A percentile compares a stretch with the other conserved stretches of the same genome.
Evolutionary conservation across 768 basidiomycete species (phyloP).

Genomic region (Tephrocybe sp.): DNA sequence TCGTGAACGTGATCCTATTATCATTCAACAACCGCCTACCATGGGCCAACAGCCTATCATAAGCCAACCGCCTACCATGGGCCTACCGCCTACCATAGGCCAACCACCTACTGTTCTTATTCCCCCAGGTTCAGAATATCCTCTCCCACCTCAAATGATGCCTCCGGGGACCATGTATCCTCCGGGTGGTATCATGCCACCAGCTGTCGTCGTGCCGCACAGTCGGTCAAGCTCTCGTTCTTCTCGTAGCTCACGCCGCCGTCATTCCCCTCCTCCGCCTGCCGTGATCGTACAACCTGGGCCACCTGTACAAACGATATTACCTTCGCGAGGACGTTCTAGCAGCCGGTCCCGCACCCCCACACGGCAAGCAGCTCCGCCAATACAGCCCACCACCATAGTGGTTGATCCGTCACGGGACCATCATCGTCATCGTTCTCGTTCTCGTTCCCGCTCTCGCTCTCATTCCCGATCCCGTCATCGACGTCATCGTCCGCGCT

Average conservation of each 20-base stretch:
- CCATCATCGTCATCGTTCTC: conserved; percentile 3
- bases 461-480: conserved; percentile 13
- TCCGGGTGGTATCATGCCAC: too few species aligned
- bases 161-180: too few species aligned
- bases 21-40: too few species aligned
- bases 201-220: neutral
- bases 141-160: too few species aligned
- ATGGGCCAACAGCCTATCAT: too few species aligned
- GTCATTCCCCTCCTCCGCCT: neutral
- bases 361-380: neutral
- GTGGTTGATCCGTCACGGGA: neutral
- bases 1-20: too few species aligned
- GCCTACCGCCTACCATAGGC: too few species aligned
- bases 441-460: conserved; percentile 6
- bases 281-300: neutral
- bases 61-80: too few species aligned
- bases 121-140: too few species aligned
- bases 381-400: neutral
- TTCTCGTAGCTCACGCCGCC: neutral
- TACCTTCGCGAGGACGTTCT: neutral
- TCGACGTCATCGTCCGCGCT: conserved; percentile 12
- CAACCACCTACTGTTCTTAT: too few species aligned
- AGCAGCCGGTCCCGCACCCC: neutral
- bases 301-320: too few species aligned
- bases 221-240: neutral